Percentiles rank a stretch among this genome's conserved stretches.
Conservation (phyloP, 495 filamentous ascomycete species). For the Jackrogersella multiformis region DNA sequence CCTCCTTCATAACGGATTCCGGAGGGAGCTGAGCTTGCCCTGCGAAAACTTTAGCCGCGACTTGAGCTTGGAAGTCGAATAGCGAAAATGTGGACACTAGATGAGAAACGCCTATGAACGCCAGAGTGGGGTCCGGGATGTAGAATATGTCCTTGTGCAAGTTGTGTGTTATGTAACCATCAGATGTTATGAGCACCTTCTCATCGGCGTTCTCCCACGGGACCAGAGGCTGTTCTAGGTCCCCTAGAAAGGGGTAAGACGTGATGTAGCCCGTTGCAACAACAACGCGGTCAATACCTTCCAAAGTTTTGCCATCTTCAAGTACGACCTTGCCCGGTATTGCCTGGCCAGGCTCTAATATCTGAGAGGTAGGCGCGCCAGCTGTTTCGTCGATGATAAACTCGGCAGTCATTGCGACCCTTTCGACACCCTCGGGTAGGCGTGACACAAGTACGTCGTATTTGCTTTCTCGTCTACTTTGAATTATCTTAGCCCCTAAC, state of each 20-base stretch:
- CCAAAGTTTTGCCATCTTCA: conserved; percentile 53
- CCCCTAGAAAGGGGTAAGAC: conserved; percentile 64
- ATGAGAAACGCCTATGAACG: conserved; percentile 69
- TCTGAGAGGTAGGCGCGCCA: conserved; percentile 34
- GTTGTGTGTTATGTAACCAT: conserved; percentile 73
- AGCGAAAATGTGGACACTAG: conserved; percentile 70
- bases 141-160: conserved; percentile 74
- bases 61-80: conserved; percentile 73
- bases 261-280: conserved; percentile 74
- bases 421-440: conserved; percentile 58
- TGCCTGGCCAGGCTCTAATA: conserved; percentile 12
- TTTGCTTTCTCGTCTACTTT: conserved; percentile 65
- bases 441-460: conserved; percentile 63
- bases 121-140: conserved; percentile 68
- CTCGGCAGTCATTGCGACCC: conserved; percentile 61
- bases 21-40: conserved; percentile 61
- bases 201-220: conserved; percentile 54
- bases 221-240: conserved; percentile 53
- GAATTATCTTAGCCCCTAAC: conserved; percentile 62
- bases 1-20: conserved; percentile 56
- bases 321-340: conserved; percentile 44
- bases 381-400: conserved; percentile 37
- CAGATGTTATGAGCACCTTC: conserved; percentile 63
- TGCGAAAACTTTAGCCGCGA: conserved; percentile 64
- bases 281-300: conserved; percentile 63